A percentile compares a stretch with the other conserved stretches of the same genome.
Evolutionary conservation across 2,329 filamentous ascomycete species (phyloP).

Genomic region (Alternaria brassicae): DNA sequence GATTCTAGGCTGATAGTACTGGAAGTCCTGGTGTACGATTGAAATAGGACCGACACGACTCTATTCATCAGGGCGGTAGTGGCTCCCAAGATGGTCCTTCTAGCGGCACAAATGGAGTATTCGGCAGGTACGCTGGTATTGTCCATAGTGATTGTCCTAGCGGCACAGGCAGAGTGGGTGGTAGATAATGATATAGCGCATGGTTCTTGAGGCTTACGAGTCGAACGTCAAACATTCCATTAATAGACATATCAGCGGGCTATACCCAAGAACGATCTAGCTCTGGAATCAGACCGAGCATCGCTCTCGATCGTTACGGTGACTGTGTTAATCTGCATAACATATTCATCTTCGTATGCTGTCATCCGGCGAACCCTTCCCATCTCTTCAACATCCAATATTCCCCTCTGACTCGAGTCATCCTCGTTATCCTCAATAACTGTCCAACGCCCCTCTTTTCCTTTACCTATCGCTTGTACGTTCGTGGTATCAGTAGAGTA

Average conservation of each 20-base stretch:
- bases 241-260: background rate
- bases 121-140: no score
- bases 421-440: background rate
- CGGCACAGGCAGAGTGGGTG: no score
- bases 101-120: no score
- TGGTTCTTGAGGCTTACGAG: no score
- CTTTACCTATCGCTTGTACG: background rate
- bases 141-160: no score
- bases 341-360: background rate
- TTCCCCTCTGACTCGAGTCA: constrained; percentile 6
- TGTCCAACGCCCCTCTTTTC: constrained; percentile 5
- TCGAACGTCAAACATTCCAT: background rate
- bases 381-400: constrained; percentile 7
- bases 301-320: constrained; percentile 12
- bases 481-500: constrained; percentile 5
- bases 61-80: no score
- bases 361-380: background rate
- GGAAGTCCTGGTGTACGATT: no score
- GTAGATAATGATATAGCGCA: no score
- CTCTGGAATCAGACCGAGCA: background rate
- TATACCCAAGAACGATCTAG: constrained; percentile 1
- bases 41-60: no score
- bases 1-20: no score
- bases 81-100: no score
- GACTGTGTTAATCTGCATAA: constrained; percentile 14